Base-by-base conservation (phyloP, 345 rosid species). In the Trapa incisa region DNA sequence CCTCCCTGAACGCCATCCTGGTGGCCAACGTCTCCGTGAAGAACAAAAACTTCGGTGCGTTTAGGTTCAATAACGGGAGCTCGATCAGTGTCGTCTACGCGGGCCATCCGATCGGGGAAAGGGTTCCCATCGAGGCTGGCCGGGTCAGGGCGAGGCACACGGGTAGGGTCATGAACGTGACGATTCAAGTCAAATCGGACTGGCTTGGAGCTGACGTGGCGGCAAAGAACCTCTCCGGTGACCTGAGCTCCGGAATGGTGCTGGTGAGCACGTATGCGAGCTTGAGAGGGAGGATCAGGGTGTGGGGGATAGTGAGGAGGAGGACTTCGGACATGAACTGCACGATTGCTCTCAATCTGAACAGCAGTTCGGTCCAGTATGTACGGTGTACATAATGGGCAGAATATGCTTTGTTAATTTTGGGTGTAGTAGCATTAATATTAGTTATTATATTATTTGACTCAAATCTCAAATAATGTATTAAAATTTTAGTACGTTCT, bases 31-130 rank as follows among this genome's bases (percentile, higher is more conserved):
- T 86, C 33, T 61, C 76, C 32, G 67, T 86, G 3, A 39, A 79
- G 65, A 89, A 86, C 38, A 15, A 63, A 36, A 89, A 85, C 67
- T 84, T 83, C 45, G 88, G 87, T 3, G 48, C 16, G 33, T 86
- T 81, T 68, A 70, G 77, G 48, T 83, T 68, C 17, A 76, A 16
- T 14, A 77, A 78, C 22, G 41, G 71, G 3, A 66, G 67, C 32
- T 72, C 72, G 7, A 68, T 71, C 14, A 37, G 69, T 38, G 54
- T 83, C 13, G 58, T 72, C 16, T 86, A 81, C 12, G 74, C 63
- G 1, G 78, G 57, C 11, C 65, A 29, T 37, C 65, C 66, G 15
- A 70, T 83, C 52, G 96, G 89, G 12, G 79, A 73, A 41, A 57
- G 70, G 29, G 69, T 63, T 36, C 35, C 54, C 60, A 22, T 84